These are phyloP conservation scores for Diaporthe aspalathi DNA, from an alignment of 2,329 filamentous ascomycete genomes.

Conservation along the genomic window DNA sequence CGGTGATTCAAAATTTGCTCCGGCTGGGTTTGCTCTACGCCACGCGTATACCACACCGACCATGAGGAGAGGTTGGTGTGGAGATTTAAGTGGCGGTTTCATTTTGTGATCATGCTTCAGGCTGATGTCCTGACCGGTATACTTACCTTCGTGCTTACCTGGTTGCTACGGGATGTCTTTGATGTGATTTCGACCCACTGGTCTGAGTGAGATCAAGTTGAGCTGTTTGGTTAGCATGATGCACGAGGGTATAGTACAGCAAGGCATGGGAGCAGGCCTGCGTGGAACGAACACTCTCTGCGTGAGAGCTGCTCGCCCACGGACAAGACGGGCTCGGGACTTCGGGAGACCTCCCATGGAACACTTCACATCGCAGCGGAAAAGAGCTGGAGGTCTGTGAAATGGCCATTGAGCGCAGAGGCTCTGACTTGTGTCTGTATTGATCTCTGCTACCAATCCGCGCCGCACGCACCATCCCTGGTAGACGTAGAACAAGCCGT, in stretches of 20 bases:
- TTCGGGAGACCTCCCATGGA: constrained; percentile 85
- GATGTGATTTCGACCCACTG: background rate
- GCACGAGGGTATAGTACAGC: constrained; percentile 31
- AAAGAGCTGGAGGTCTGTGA: constrained; percentile 56
- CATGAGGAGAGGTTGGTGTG: constrained; percentile 80
- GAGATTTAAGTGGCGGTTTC: constrained; percentile 84
- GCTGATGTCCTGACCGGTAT: background rate
- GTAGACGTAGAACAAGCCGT: constrained; percentile 39
- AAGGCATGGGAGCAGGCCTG: constrained; percentile 13
- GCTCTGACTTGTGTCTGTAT: constrained; percentile 52
- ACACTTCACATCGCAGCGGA: constrained; percentile 70
- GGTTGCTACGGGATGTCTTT: background rate
- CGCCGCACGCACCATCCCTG: constrained; percentile 37
- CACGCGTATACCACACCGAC: constrained; percentile 91
- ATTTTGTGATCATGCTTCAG: background rate
- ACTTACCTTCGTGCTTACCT: constrained; percentile 31
- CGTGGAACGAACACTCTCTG: background rate
- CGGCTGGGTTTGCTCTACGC: constrained; percentile 78
- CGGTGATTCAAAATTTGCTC: constrained; percentile 57
- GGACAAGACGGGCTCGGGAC: constrained; percentile 48
- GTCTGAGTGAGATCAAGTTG: background rate
- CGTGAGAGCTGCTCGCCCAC: constrained; percentile 4
- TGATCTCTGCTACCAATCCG: constrained; percentile 48
- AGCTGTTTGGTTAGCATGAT: constrained; percentile 30
- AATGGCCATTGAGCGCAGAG: constrained; percentile 77